Base-by-base conservation (phyloP, 148 eudicot genomes). In the Limonium bicolor region DNA sequence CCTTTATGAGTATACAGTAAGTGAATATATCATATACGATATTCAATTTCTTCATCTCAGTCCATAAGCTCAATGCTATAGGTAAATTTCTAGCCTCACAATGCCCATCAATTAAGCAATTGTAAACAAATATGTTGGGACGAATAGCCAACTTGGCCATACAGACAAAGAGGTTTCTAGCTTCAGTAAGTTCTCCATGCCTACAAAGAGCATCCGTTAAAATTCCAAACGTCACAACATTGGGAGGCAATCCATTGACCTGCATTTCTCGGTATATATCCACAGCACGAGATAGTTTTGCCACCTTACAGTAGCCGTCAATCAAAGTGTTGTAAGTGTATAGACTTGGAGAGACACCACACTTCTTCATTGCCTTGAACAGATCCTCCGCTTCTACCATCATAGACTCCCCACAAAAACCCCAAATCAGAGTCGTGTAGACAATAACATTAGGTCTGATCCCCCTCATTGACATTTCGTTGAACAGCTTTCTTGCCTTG, bases 291-390 rank as follows among this genome's bases (percentile, higher is more conserved):
- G 30, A 20, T 9, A 66, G 15, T 25, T 55, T 59, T 5, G 51
- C 70, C 61, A 61, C 36, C 53, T 78, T 81, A 64, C 78, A 72
- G 43, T 76, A 64, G 14, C 96, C 96, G 60, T 81, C 75, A 63
- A 86, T 64, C 52, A 86, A 42, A 22, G 66, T 46, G 41, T 78
- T 78, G 45, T 78, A 86, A 16, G 87, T 75, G 54, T 68, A 68
- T 53, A 70, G 46, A 53, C 75, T 70, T 16, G 94, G 96, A 20
- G 42, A 36, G 40, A 78, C 57, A 30, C 68, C 59, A 18, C 50
- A 57, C 25, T 61, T 62, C 40, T 42, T 46, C 94, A 83, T 88
- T 18, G 17, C 48, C 40, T 38, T 58, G 49, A 83, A 63, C 45
- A 66, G 40, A 7, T 46, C 49, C 33, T 77, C 86, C 1, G 77